A percentile compares a stretch with the other conserved stretches of the same genome.
Evolutionary conservation across 352 stramenopile species (phyloP).

Genomic region (Pythium rhizo-oryzae): DNA sequence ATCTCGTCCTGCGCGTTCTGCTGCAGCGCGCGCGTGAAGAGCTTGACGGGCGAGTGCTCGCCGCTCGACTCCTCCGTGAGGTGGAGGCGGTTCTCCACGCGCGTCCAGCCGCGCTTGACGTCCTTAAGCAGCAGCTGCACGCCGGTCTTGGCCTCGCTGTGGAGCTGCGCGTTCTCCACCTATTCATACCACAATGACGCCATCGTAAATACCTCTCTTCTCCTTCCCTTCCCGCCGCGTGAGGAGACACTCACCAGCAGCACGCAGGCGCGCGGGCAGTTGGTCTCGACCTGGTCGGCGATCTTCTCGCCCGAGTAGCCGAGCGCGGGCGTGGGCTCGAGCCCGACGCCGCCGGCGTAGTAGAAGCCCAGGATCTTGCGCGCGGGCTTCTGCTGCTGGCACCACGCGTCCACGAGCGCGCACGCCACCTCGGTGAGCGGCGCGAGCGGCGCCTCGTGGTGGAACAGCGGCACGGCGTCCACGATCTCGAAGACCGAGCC

Average conservation of each 20-base stretch:
- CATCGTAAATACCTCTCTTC: not conserved
- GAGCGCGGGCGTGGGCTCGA: slow-evolving; percentile 40
- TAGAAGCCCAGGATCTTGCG: slow-evolving; percentile 75
- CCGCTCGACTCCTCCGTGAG: slow-evolving; percentile 43
- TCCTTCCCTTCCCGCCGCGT: no score
- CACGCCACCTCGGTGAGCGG: slow-evolving; percentile 70
- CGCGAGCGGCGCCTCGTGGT: slow-evolving; percentile 69
- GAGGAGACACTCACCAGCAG: slow-evolving; percentile 40
- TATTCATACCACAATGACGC: not conserved
- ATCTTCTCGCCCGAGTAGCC: slow-evolving; percentile 64
- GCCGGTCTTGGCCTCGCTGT: slow-evolving; percentile 50
- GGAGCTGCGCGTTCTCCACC: slow-evolving; percentile 62
- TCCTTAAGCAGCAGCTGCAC: slow-evolving; percentile 80
- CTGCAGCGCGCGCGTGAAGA: slow-evolving; percentile 51
- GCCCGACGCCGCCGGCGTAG: slow-evolving; percentile 41
- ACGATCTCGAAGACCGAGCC: slow-evolving; percentile 48
- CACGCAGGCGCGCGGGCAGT: slow-evolving; percentile 72
- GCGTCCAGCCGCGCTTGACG: slow-evolving; percentile 76
- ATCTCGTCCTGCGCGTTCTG: slow-evolving; percentile 52
- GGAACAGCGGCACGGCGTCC: slow-evolving; percentile 79
- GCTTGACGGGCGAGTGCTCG: slow-evolving; percentile 36
- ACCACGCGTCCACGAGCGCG: slow-evolving; percentile 67
- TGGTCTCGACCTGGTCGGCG: slow-evolving; percentile 65
- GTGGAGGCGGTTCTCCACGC: slow-evolving; percentile 63
- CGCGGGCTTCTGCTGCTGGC: slow-evolving; percentile 32